phyloP scores from a whole-genome alignment of 1,284 basidiomycete genomes.

The Sparassis latifolia region DNA sequence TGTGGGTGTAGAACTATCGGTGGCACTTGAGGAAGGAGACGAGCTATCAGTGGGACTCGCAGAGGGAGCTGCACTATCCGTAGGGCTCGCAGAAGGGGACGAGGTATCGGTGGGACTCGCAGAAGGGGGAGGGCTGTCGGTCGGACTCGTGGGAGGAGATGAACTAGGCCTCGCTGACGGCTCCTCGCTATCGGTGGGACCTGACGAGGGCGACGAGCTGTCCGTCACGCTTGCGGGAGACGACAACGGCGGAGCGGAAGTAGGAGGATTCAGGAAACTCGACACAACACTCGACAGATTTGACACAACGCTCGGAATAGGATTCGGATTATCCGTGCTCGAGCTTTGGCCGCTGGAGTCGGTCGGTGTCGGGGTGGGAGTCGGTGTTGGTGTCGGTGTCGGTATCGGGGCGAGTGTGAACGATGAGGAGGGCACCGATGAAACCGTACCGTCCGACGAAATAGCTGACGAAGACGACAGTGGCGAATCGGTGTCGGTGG shows the following conservation, averaged over 20 bases:
- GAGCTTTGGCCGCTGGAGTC: no score
- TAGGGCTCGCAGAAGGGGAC: not conserved
- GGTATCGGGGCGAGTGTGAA: not conserved
- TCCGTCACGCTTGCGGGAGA: not conserved
- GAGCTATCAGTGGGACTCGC: not conserved
- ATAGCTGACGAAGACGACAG: not conserved
- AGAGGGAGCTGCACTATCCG: not conserved
- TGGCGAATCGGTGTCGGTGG: conserved; percentile 4
- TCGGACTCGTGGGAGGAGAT: not conserved
- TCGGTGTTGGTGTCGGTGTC: not conserved
- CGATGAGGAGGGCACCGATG: not conserved
- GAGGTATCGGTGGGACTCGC: not conserved
- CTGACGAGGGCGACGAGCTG: not conserved
- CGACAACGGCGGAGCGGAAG: not conserved
- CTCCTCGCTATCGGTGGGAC: not conserved
- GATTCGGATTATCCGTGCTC: no score
- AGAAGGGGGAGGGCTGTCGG: conserved; percentile 1
- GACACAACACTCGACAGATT: not conserved
- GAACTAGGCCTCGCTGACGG: no score
- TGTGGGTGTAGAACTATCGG: not conserved
- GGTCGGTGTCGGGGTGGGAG: no score
- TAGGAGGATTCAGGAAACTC: not conserved
- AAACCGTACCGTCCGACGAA: not conserved
- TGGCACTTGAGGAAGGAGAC: not conserved
- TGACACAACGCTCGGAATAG: no score